Base-by-base conservation (phyloP, 495 filamentous ascomycete species). In the Hyaloscypha hepaticicola region DNA sequence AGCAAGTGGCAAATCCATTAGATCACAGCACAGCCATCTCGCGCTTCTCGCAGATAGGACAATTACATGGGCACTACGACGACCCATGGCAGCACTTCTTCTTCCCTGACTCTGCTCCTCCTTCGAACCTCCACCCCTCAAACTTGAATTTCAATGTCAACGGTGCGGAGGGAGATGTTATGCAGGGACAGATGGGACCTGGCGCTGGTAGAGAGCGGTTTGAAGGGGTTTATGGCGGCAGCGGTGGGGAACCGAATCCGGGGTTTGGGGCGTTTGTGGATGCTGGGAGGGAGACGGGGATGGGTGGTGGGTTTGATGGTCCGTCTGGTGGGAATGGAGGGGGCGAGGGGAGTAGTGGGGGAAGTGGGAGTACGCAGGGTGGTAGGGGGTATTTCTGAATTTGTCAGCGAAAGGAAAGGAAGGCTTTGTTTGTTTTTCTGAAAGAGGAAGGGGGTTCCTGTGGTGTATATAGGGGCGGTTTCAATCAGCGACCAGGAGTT, bases 1-100 rank as follows among this genome's bases (percentile, higher is more conserved):
- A 49, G n/a, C 29, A 49, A 28, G 59, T 25, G 14, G 22, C 50
- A 22, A 70, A 70, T 33, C 68, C 55, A 12, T 27, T 70, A 0
- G 38, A 64, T 58, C 28, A 50, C 14, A 31, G n/a, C 6, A 63
- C 56, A 2, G 68, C 68, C 1, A 28, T 70, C 2, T 25, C 61
- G 34, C n/a, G 63, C 0, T 70, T 70, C 45, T 53, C 55, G 16
- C 58, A 19, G 1, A 66, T 70, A 5, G 61, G 64, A 1, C 21
- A 34, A 3, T 14, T 70, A n/a, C 64, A 70, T 62, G 64, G 64
- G 0, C 56, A 58, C 26, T 66, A 64, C 58, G 68, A 70, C 55
- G 64, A 70, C 19, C 49, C 60, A 19, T 70, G 68, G 68, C 25
- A 21, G 41, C 55, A 66, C 38, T 45, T 45, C 25, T 56, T 31